Evolutionary conservation across 1,284 basidiomycete genomes (phyloP).

Genomic region (Ceraceosorus guamensis): DNA sequence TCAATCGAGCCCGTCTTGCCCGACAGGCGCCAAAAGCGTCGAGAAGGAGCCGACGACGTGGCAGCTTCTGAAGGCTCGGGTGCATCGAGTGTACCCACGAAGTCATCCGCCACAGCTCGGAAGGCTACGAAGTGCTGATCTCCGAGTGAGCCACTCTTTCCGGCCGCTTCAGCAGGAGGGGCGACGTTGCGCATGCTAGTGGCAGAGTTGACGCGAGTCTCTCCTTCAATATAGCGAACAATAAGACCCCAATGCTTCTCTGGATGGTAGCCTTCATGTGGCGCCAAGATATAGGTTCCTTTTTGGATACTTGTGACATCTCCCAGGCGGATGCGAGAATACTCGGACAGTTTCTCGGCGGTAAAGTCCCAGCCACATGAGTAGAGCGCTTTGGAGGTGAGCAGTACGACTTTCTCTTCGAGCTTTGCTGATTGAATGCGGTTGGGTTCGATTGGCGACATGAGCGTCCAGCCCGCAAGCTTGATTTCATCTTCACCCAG

Average conservation of each 20-base stretch:
- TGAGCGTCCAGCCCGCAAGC: slow-evolving; percentile 81
- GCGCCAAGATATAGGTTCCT: slow-evolving; percentile 53
- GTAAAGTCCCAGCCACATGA: slow-evolving; percentile 66
- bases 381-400: slow-evolving; percentile 63
- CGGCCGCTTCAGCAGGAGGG: too few relatives aligned
- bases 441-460: slow-evolving; percentile 73
- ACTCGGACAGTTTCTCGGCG: slow-evolving; percentile 36
- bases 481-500: slow-evolving; percentile 70
- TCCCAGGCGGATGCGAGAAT: slow-evolving; percentile 66
- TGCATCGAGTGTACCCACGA: slow-evolving; percentile 9
- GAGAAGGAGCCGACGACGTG: not conserved
- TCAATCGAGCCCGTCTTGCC: too few relatives aligned
- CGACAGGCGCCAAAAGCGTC: not conserved
- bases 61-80: not conserved
- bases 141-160: slow-evolving; percentile 9
- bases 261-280: slow-evolving; percentile 32
- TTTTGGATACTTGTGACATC: slow-evolving; percentile 75
- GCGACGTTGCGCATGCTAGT: slow-evolving; percentile 30
- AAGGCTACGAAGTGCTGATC: slow-evolving; percentile 28
- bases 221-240: slow-evolving; percentile 23
- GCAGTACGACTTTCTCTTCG: slow-evolving; percentile 83
- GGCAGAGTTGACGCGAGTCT: slow-evolving; percentile 19
- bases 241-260: slow-evolving; percentile 43
- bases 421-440: slow-evolving; percentile 54
- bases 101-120: slow-evolving; percentile 33